These are phyloP conservation scores for Lipomyces spencermartinsiae DNA, from an alignment of 805 yeast genomes.

Conservation along the genomic window DNA sequence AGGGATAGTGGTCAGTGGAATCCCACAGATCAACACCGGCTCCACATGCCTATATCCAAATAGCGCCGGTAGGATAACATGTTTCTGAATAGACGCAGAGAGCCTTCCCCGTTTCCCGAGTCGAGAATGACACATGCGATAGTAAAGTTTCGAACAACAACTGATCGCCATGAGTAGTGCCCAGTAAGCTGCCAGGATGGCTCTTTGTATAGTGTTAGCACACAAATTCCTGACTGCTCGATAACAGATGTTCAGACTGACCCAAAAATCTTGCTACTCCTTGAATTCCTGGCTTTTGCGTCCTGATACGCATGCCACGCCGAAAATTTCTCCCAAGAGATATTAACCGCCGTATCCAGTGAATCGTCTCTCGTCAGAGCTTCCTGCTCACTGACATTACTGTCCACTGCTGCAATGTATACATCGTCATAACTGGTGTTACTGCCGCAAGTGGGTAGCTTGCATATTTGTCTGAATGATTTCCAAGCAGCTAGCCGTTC, in stretches of 20 bases:
- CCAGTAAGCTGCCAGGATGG: slow-evolving; percentile 15
- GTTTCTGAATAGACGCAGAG: slow-evolving; percentile 13
- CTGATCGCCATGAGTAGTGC: slow-evolving; percentile 10
- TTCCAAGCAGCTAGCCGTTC: slow-evolving; percentile 3
- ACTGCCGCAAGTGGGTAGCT: neutral
- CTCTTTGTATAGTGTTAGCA: neutral
- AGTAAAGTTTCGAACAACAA: slow-evolving; percentile 1
- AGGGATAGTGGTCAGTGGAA: slow-evolving; percentile 45
- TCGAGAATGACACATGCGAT: neutral
- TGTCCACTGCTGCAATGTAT: neutral
- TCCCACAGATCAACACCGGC: slow-evolving; percentile 28
- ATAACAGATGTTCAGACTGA: neutral
- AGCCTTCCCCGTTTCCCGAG: slow-evolving; percentile 13
- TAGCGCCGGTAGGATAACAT: slow-evolving; percentile 42
- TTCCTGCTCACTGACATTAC: neutral
- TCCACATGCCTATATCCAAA: slow-evolving; percentile 41
- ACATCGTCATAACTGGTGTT: slow-evolving; percentile 8
- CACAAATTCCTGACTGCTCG: too few relatives aligned
- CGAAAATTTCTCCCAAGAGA: neutral
- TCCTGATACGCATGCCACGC: slow-evolving; percentile 16
- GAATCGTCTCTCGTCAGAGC: neutral
- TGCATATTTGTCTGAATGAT: neutral
- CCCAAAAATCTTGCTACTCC: slow-evolving; percentile 17
- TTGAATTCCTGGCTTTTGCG: slow-evolving; percentile 11
- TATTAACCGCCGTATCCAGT: slow-evolving; percentile 7